Conservation (phyloP, 2,329 filamentous ascomycete genomes). For the Trichoderma pleuroti region DNA sequence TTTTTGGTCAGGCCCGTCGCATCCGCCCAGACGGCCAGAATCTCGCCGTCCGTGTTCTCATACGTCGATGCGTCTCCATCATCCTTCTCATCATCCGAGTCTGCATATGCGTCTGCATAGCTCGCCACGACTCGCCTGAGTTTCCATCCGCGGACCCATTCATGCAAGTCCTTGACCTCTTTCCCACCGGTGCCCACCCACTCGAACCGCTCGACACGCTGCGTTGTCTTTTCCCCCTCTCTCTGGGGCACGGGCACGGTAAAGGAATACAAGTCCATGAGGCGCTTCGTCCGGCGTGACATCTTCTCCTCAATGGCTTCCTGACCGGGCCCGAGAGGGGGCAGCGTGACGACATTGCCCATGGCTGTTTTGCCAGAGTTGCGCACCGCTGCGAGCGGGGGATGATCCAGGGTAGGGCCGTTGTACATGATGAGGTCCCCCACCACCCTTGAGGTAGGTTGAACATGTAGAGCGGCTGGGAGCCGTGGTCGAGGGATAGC, state of each 20-base stretch:
- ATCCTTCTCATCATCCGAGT: background rate
- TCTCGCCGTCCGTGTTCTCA: conserved; percentile 33
- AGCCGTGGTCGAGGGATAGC: background rate
- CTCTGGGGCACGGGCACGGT: conserved; percentile 32
- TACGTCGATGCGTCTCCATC: conserved; percentile 14
- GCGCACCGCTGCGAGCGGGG: conserved; percentile 14
- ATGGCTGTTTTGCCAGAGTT: background rate
- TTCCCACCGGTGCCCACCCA: conserved; percentile 38
- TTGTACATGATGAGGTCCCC: conserved; percentile 16
- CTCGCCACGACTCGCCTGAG: conserved; percentile 26
- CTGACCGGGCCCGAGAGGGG: conserved; percentile 16
- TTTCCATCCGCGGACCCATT: conserved; percentile 37
- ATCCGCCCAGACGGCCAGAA: conserved; percentile 39
- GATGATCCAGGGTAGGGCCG: conserved; percentile 10
- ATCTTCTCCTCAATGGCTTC: conserved; percentile 16
- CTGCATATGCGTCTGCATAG: background rate
- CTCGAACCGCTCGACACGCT: conserved; percentile 37
- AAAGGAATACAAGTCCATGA: conserved; percentile 30
- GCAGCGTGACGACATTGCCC: conserved; percentile 18
- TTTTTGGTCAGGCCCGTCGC: conserved; percentile 23
- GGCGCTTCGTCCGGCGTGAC: background rate
- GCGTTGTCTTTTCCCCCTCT: background rate
- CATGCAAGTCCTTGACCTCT: conserved; percentile 33
- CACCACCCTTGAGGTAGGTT: conserved; percentile 12
- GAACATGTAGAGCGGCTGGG: conserved; percentile 11